phyloP scores from a whole-genome alignment of 495 filamentous ascomycete genomes.

The Geopyxis carbonaria region DNA sequence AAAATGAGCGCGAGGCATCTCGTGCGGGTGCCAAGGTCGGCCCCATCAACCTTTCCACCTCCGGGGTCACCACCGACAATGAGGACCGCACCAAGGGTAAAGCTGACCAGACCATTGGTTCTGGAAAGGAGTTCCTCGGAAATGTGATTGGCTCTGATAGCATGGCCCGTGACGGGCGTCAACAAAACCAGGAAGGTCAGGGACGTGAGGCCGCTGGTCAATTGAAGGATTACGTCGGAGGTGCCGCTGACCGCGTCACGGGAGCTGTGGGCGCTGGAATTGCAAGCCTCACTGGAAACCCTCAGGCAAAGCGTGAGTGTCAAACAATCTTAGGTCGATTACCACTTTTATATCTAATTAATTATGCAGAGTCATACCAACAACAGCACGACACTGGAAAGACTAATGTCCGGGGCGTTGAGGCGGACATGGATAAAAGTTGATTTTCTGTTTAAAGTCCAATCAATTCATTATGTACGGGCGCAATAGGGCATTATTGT shows the following conservation, averaged over 20 bases:
- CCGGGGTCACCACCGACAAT: slow-evolving; percentile 57
- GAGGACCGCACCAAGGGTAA: slow-evolving; percentile 51
- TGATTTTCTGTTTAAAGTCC: too few relatives aligned
- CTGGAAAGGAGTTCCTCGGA: slow-evolving; percentile 68
- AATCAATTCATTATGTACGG: too few relatives aligned
- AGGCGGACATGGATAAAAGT: too few relatives aligned
- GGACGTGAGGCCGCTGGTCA: slow-evolving; percentile 72
- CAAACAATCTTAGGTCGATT: too few relatives aligned
- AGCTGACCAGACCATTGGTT: slow-evolving; percentile 77
- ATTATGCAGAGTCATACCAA: slow-evolving; percentile 29
- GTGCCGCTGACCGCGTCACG: slow-evolving; percentile 50
- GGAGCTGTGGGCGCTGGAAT: slow-evolving; percentile 54
- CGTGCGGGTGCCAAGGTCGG: slow-evolving; percentile 57
- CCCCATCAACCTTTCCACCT: slow-evolving; percentile 45
- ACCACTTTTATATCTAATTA: background rate
- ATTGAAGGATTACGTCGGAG: slow-evolving; percentile 54
- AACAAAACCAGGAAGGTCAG: slow-evolving; percentile 70
- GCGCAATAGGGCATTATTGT: too few relatives aligned
- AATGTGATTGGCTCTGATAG: slow-evolving; percentile 55
- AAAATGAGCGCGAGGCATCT: slow-evolving; percentile 49
- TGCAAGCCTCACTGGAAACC: slow-evolving; percentile 56
- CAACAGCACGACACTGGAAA: slow-evolving; percentile 70
- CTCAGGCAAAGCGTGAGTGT: slow-evolving; percentile 35
- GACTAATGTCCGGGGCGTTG: slow-evolving; percentile 67
- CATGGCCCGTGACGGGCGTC: slow-evolving; percentile 51